A percentile compares a stretch with the other conserved stretches of the same genome.
Evolutionary conservation across 305 asterid species (phyloP).

Genomic region (Nicotiana rustica): DNA sequence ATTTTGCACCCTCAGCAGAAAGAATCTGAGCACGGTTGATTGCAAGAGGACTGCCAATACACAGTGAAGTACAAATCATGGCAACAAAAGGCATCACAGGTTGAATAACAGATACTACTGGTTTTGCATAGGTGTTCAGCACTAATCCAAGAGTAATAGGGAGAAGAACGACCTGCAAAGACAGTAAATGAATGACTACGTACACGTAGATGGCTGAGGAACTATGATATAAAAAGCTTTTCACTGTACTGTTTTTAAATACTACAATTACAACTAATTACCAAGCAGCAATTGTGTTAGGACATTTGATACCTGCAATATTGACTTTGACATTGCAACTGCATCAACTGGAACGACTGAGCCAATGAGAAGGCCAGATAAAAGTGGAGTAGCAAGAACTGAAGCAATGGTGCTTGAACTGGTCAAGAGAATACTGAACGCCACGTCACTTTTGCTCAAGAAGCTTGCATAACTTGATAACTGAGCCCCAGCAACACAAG

Average conservation of each 20-base stretch:
- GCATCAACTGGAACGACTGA: conserved; percentile 98
- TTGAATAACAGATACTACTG: conserved; percentile 79
- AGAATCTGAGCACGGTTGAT: conserved; percentile 84
- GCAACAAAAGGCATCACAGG: conserved; percentile 95
- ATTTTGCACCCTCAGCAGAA: conserved; percentile 76
- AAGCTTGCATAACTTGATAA: conserved; percentile 94
- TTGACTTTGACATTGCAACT: conserved; percentile 93
- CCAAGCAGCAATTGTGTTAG: conserved; percentile 10
- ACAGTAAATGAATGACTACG: background rate
- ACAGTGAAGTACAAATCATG: conserved; percentile 90
- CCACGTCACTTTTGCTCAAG: conserved; percentile 94
- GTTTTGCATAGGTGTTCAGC: conserved; percentile 85
- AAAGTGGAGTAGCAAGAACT: conserved; percentile 81
- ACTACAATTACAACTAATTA: background rate
- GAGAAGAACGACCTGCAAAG: conserved; percentile 84
- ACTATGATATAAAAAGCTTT: background rate
- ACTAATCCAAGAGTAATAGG: conserved; percentile 78
- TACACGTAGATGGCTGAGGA: background rate
- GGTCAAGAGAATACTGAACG: conserved; percentile 89
- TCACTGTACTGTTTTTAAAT: background rate
- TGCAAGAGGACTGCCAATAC: conserved; percentile 97
- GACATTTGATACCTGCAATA: conserved; percentile 68
- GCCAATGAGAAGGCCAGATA: conserved; percentile 93
- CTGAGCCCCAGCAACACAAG: conserved; percentile 97
- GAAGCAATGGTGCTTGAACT: conserved; percentile 91